Base-by-base conservation (phyloP, 2,329 filamentous ascomycete species). In the Xylaria sp. region DNA sequence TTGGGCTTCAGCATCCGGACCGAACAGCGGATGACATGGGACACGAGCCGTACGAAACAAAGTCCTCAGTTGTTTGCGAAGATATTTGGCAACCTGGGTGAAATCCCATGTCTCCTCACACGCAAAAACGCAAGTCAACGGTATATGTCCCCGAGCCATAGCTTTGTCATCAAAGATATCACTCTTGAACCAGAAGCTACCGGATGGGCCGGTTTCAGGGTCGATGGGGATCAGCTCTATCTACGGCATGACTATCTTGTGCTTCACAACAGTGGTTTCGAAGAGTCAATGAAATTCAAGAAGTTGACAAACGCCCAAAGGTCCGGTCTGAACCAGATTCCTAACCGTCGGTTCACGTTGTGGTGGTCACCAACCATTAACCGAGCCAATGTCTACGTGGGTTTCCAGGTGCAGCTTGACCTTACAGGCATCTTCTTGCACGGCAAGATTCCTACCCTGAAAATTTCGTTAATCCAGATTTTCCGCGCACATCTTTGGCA, bases 401-500 rank as follows among this genome's bases (percentile, higher is more conserved):
- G 94, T 87, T 99, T 99, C 88, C 93, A 97, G 70, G 94, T 99
- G 24, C 94, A 99, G 69, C 83, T 99, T 46, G 94, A 99, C 82
- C 77, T 99, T 52, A 99, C 95, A 1, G 94, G 94, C 71, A 99
- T 99, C 57, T 99, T 99, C 85, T 81, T 99, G 70, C 95, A 99
- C 78, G 94, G 94, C 66, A 99, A 99, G 76, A 99, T 99, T 52
- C 95, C 94, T 0, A 99, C 94, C 0, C 76, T 99, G 40, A 99
- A 99, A 77, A 99, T 99, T 59, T 97, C 92, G 0, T 79, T 99
- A 49, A 99, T 99, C 57, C 94, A 99, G 71, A 99, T 99, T 66
- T 99, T 99, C 90, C 88, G 94, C 71, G 94, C 95, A 48, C 94
- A 99, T 84, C 87, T 99, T 79, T 99, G 94, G 94, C 94, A 99